A percentile compares a stretch with the other conserved stretches of the same genome.
These are phyloP conservation scores for Massarina eburnea DNA, from an alignment of 2,329 filamentous ascomycete genomes.

Conservation along the genomic window DNA sequence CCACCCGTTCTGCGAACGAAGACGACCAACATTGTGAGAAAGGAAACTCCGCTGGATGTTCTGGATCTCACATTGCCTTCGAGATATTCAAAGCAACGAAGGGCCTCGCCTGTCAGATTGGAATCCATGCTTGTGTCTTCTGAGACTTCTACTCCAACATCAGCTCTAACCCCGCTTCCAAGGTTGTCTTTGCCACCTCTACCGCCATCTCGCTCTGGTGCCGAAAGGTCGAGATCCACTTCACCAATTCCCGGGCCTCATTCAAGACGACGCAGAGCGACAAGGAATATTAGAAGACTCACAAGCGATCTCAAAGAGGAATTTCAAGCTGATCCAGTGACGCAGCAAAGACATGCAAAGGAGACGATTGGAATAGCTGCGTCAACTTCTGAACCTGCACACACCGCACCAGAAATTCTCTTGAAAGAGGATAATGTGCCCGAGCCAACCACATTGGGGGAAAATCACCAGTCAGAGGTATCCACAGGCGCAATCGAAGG, in stretches of 20 bases:
- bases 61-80: neutral
- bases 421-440: no score
- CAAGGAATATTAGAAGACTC: neutral
- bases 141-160: neutral
- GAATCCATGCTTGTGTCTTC: no score
- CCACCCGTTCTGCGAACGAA: no score
- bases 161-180: neutral
- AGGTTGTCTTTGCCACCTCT: neutral
- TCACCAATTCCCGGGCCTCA: neutral
- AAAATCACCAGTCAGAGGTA: no score
- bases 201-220: neutral
- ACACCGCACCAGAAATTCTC: no score
- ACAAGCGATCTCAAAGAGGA: neutral
- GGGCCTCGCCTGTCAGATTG: neutral
- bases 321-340: neutral
- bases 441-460: no score
- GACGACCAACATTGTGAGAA: neutral
- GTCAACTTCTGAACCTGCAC: no score
- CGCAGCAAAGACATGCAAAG: no score
- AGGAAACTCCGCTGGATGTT: neutral
- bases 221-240: neutral
- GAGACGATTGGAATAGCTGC: no score
- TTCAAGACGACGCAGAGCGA: neutral
- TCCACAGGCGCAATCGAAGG: neutral
- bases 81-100: neutral